Evolutionary conservation across 129 eudicot species (phyloP).

Genomic region (Kitagawia praeruptora): DNA sequence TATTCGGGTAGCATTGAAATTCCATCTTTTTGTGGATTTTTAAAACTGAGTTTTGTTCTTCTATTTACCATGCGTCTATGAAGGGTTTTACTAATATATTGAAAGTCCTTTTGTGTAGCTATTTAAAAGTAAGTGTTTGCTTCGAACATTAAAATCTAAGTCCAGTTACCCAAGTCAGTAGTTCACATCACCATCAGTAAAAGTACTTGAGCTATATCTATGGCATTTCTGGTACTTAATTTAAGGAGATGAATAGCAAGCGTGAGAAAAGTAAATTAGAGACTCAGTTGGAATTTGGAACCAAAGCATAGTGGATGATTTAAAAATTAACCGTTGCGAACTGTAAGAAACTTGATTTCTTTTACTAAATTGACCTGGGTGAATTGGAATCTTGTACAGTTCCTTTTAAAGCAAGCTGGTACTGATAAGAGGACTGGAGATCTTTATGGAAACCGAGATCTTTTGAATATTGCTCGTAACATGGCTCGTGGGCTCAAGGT

Average conservation of each 20-base stretch:
- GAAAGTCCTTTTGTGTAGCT: not conserved
- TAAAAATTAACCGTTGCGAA: not conserved
- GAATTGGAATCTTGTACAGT: slow-evolving; percentile 81
- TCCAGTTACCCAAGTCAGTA: no score
- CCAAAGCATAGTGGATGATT: not conserved
- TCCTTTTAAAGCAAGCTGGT: slow-evolving; percentile 94
- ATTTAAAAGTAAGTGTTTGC: no score
- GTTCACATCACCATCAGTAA: no score
- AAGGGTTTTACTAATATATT: not conserved
- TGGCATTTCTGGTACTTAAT: no score
- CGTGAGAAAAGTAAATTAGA: no score
- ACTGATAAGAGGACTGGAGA: slow-evolving; percentile 91
- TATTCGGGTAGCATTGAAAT: not conserved
- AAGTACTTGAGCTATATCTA: no score
- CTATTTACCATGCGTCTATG: not conserved
- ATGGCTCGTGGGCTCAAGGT: slow-evolving; percentile 99
- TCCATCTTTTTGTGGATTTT: not conserved
- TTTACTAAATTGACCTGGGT: slow-evolving; percentile 15
- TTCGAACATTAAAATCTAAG: no score
- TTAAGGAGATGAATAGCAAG: no score
- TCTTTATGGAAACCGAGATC: slow-evolving; percentile 90
- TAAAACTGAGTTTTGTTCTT: not conserved
- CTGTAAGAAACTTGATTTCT: not conserved
- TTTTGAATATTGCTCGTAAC: slow-evolving; percentile 82
- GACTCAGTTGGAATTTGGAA: not conserved